A percentile compares a stretch with the other conserved stretches of the same genome.
These are phyloP conservation scores for Artemisia tridentata DNA, from an alignment of 129 eudicot species.

Conservation along the genomic window DNA sequence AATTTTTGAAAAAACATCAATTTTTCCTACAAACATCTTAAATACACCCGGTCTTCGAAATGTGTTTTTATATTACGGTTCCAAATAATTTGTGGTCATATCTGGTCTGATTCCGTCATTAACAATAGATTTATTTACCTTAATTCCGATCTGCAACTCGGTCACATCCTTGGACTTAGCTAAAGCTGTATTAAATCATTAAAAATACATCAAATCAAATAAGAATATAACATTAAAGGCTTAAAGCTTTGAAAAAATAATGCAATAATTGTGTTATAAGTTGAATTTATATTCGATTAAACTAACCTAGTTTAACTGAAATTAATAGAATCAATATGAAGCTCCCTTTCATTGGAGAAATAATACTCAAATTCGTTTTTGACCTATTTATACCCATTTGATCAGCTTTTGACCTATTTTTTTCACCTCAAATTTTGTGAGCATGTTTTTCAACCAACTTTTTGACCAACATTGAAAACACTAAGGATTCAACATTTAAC, in stretches of 20 bases:
- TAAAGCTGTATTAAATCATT: constrained; percentile 40
- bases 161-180: constrained; percentile 83
- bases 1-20: too few relatives aligned
- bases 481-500: too few relatives aligned
- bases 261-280: background rate
- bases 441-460: too few relatives aligned
- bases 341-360: constrained; percentile 20
- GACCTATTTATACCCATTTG: too few relatives aligned
- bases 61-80: too few relatives aligned
- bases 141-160: constrained; percentile 90
- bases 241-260: background rate
- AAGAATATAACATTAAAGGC: background rate
- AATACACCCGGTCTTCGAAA: too few relatives aligned
- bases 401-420: too few relatives aligned
- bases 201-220: constrained; percentile 19
- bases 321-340: constrained; percentile 37
- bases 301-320: constrained; percentile 44
- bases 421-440: too few relatives aligned
- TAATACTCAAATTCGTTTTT: constrained; percentile 27
- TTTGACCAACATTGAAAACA: too few relatives aligned
- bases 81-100: too few relatives aligned
- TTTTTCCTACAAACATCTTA: too few relatives aligned
- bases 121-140: constrained; percentile 45
- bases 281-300: background rate
- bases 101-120: too few relatives aligned